Conservation (phyloP, 2,329 filamentous ascomycete genomes). For the Coccinonectria pachysandricola region DNA sequence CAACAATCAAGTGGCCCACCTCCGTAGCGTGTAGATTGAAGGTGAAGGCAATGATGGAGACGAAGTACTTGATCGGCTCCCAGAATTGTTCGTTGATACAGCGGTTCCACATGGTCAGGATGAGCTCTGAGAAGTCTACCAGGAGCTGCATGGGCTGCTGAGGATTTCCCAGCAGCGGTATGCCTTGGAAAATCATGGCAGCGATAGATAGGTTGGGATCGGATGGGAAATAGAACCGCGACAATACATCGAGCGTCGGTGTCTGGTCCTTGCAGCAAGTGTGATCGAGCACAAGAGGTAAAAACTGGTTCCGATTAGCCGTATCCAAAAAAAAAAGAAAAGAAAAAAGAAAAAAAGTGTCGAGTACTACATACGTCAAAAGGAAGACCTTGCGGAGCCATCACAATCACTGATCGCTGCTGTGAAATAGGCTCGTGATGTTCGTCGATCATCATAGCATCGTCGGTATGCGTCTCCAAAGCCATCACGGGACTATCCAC, state of each 20-base stretch:
- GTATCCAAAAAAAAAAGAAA: slow-evolving; percentile 2
- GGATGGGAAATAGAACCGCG: slow-evolving; percentile 55
- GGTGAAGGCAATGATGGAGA: slow-evolving; percentile 54
- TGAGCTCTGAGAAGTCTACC: slow-evolving; percentile 51
- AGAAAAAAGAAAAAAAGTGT: too few relatives aligned
- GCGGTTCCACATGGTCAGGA: slow-evolving; percentile 58
- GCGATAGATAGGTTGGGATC: slow-evolving; percentile 51
- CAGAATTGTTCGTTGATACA: slow-evolving; percentile 56
- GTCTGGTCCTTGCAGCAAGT: slow-evolving; percentile 42
- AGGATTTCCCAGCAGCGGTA: slow-evolving; percentile 46
- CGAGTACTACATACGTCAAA: slow-evolving; percentile 33
- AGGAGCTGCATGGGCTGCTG: slow-evolving; percentile 45
- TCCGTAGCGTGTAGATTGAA: slow-evolving; percentile 50
- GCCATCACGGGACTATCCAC: slow-evolving; percentile 57
- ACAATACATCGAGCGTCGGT: slow-evolving; percentile 57
- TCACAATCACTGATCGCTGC: slow-evolving; percentile 12
- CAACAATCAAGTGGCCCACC: slow-evolving; percentile 49
- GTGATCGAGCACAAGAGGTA: slow-evolving; percentile 57
- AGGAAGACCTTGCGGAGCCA: slow-evolving; percentile 24
- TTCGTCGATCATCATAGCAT: slow-evolving; percentile 27
- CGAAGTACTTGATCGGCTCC: slow-evolving; percentile 53
- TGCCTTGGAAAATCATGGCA: slow-evolving; percentile 54
- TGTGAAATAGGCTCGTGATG: slow-evolving; percentile 8
- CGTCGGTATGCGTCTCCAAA: slow-evolving; percentile 41
- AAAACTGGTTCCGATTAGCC: slow-evolving; percentile 32